Evolutionary conservation across 2,329 filamentous ascomycete genomes (phyloP).

Genomic region (Nemania diffusa): DNA sequence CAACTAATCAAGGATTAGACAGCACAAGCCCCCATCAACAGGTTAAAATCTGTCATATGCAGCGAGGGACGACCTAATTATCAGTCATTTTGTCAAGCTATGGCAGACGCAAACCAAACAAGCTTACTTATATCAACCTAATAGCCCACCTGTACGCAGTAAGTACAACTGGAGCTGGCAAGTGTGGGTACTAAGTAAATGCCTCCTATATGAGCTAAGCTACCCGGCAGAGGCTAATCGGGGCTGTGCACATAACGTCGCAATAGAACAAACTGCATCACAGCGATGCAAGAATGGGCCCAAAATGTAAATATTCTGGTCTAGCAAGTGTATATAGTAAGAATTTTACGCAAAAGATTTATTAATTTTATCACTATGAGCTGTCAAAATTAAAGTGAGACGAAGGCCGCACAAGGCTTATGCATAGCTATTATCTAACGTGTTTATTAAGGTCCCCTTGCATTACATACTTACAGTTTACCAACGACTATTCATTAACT

Average conservation of each 20-base stretch:
- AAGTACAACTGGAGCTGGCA: neutral
- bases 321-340: slow-evolving; percentile 12
- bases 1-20: neutral
- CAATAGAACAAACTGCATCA: slow-evolving; percentile 5
- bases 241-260: neutral
- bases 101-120: neutral
- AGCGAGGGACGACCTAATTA: neutral
- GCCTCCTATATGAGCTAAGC: neutral
- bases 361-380: neutral
- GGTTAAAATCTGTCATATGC: neutral
- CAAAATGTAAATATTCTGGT: neutral
- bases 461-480: too few species aligned
- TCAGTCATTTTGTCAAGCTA: neutral
- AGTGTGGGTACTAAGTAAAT: neutral
- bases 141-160: neutral
- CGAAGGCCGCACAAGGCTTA: neutral
- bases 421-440: slow-evolving; percentile 16
- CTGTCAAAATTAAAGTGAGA: neutral
- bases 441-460: too few species aligned
- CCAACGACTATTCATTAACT: neutral
- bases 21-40: neutral
- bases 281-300: neutral
- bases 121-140: neutral
- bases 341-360: too few species aligned
- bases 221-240: neutral